Conservation (phyloP, 495 filamentous ascomycete species). For the Rostrohypoxylon terebratum region DNA sequence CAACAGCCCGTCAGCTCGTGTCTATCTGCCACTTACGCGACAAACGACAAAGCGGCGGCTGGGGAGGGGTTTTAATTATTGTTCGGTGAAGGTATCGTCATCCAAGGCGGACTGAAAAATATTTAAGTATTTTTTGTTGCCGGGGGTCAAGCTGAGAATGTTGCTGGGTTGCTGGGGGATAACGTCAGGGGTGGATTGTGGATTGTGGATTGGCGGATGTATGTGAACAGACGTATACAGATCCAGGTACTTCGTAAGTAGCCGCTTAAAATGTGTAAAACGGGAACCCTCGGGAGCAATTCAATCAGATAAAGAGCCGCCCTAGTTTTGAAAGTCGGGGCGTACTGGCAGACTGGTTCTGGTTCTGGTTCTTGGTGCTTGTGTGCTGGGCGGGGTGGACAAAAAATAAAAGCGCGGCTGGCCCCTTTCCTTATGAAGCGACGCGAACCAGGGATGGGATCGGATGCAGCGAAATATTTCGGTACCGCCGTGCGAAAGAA, state of each 20-base stretch:
- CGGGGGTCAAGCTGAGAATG: neutral
- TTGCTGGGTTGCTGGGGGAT: conserved; percentile 24
- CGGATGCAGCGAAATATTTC: conserved; percentile 35
- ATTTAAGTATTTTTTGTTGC: conserved; percentile 27
- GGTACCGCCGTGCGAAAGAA: conserved; percentile 38
- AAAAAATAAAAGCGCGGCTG: conserved; percentile 44
- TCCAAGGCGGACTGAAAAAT: conserved; percentile 32
- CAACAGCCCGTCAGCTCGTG: conserved; percentile 36
- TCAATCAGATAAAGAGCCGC: conserved; percentile 40
- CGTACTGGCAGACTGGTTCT: neutral
- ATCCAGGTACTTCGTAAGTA: conserved; percentile 25
- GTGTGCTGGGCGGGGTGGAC: conserved; percentile 20
- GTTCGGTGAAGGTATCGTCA: conserved; percentile 37
- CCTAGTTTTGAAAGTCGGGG: conserved; percentile 28
- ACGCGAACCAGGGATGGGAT: conserved; percentile 41
- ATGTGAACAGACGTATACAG: conserved; percentile 12
- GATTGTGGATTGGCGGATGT: neutral
- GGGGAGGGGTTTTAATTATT: conserved; percentile 22
- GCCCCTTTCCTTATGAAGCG: conserved; percentile 39
- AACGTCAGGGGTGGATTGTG: conserved; percentile 32
- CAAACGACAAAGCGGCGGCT: conserved; percentile 44
- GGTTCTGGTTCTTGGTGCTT: neutral
- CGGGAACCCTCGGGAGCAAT: conserved; percentile 5
- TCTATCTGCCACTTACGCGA: conserved; percentile 41
- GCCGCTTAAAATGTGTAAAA: conserved; percentile 22